phyloP scores from a whole-genome alignment of 1,284 basidiomycete species.

The Trichosporon sp. region DNA sequence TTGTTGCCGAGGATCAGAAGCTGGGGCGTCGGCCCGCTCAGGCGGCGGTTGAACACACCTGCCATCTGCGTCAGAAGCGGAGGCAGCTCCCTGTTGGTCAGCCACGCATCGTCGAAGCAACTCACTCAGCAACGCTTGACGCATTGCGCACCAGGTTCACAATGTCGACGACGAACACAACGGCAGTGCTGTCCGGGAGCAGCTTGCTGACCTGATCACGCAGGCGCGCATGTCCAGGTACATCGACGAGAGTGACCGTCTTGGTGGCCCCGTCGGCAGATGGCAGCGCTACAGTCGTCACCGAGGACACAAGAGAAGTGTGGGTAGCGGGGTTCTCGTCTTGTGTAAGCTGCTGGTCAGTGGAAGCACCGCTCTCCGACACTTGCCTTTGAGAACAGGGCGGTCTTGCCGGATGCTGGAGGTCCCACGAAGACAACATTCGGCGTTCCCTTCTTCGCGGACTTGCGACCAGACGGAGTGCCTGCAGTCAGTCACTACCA shows the following conservation, averaged over 20 bases:
- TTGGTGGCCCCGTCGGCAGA: slow-evolving; percentile 20
- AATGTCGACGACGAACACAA: slow-evolving; percentile 46
- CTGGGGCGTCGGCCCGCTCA: slow-evolving; percentile 23
- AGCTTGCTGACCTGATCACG: slow-evolving; percentile 35
- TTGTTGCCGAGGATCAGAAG: slow-evolving; percentile 45
- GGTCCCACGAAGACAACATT: slow-evolving; percentile 40
- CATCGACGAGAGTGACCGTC: slow-evolving; percentile 34
- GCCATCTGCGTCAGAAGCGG: slow-evolving; percentile 39
- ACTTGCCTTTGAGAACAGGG: slow-evolving; percentile 41
- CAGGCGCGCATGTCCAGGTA: slow-evolving; percentile 47
- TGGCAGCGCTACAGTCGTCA: slow-evolving; percentile 28
- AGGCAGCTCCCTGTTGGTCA: slow-evolving; percentile 35
- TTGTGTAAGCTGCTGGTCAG: slow-evolving; percentile 32
- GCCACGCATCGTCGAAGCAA: neutral
- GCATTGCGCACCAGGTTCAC: slow-evolving; percentile 37
- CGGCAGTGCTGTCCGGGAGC: slow-evolving; percentile 28
- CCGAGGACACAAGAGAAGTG: slow-evolving; percentile 36
- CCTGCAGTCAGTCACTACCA: slow-evolving; percentile 4
- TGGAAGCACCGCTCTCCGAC: neutral
- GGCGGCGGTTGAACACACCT: slow-evolving; percentile 13
- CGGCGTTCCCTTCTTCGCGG: slow-evolving; percentile 26
- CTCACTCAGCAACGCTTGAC: slow-evolving; percentile 43
- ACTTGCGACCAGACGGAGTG: slow-evolving; percentile 7
- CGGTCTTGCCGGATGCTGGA: slow-evolving; percentile 41
- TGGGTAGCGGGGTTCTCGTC: slow-evolving; percentile 35